These are phyloP conservation scores for Lyophyllum semitale DNA, from an alignment of 768 basidiomycete genomes.

Conservation along the genomic window DNA sequence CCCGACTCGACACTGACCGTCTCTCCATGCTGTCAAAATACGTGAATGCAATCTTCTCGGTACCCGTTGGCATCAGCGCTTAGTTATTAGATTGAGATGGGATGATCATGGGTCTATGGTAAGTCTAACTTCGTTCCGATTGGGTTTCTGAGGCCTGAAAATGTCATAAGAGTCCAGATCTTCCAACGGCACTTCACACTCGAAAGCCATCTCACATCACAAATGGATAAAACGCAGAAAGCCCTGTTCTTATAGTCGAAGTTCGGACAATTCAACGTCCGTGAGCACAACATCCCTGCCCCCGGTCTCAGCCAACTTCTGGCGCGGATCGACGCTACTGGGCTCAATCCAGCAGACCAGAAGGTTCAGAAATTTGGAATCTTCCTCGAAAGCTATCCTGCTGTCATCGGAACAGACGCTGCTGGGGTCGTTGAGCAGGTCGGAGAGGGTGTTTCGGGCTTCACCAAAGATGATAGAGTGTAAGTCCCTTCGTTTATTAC, in stretches of 20 bases:
- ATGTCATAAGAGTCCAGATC: too few species aligned
- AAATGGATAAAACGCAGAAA: constrained; percentile 20
- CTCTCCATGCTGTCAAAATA: too few species aligned
- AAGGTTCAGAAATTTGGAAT: constrained; percentile 44
- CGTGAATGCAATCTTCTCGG: too few species aligned
- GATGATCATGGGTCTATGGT: too few species aligned
- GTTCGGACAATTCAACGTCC: constrained; percentile 19
- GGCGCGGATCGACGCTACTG: constrained; percentile 38
- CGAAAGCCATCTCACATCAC: constrained; percentile 1
- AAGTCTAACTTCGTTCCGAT: too few species aligned
- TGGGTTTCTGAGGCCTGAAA: too few species aligned
- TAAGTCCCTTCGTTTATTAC: too few species aligned
- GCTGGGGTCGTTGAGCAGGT: constrained; percentile 54
- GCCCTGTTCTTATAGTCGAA: constrained; percentile 22
- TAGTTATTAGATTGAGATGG: too few species aligned
- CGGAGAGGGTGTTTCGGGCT: constrained; percentile 50
- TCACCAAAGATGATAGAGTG: constrained; percentile 58
- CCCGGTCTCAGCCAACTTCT: constrained; percentile 42
- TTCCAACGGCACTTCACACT: too few species aligned
- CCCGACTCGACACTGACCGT: too few species aligned
- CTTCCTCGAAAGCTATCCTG: constrained; percentile 44
- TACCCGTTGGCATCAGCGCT: too few species aligned
- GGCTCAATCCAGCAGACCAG: constrained; percentile 54
- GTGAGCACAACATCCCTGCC: constrained; percentile 11
- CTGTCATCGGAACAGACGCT: constrained; percentile 48